Evolutionary conservation across 106 monocot species (phyloP).

Genomic region (Dendrobium catenatum): DNA sequence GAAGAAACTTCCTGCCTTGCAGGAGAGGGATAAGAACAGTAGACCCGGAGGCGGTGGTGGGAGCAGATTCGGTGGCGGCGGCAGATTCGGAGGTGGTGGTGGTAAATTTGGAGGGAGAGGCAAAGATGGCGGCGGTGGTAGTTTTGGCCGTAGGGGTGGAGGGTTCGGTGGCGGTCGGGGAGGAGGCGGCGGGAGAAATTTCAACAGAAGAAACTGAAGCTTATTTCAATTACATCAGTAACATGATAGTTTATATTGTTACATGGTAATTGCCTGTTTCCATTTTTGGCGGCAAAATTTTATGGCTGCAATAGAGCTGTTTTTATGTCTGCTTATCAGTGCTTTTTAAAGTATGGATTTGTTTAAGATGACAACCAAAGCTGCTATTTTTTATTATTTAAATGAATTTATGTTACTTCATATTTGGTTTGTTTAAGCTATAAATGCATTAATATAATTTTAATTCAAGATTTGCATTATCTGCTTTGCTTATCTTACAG

Average conservation of each 20-base stretch:
- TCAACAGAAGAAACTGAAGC: slow-evolving; percentile 3
- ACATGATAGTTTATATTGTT: not conserved
- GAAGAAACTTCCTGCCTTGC: slow-evolving; percentile 63
- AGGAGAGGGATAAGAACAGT: slow-evolving; percentile 32
- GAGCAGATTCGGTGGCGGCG: not conserved
- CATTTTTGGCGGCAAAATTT: not conserved
- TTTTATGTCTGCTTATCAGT: not conserved
- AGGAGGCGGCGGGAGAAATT: not conserved
- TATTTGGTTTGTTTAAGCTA: not conserved
- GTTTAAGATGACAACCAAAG: not conserved
- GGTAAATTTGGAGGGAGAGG: slow-evolving; percentile 2
- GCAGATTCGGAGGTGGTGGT: not conserved
- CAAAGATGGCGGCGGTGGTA: not conserved
- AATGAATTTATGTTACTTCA: not conserved
- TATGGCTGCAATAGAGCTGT: not conserved
- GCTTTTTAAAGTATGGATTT: not conserved
- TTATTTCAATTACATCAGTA: not conserved
- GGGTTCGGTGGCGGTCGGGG: not conserved
- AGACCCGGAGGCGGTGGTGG: not conserved
- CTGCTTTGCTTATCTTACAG: not conserved
- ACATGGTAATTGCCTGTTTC: not conserved
- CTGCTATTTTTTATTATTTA: not conserved
- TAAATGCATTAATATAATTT: not conserved
- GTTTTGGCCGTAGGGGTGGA: slow-evolving; percentile 2
- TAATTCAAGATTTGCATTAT: not conserved